Conservation (phyloP, 305 asterid genomes). For the Rubia peregrina region DNA sequence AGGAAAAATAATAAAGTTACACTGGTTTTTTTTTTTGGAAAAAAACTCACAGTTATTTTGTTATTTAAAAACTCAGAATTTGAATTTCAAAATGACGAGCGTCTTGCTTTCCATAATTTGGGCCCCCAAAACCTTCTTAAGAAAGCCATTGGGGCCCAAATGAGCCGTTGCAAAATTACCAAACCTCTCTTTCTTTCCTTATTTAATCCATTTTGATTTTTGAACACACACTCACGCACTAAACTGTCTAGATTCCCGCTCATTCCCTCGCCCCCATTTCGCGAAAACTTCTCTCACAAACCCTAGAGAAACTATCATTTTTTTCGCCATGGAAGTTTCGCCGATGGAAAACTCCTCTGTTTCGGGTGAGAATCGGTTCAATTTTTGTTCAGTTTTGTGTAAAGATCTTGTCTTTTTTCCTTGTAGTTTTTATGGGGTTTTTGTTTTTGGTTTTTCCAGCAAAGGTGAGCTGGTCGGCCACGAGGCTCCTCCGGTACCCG, state of each 20-base stretch:
- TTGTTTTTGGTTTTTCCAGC: constrained; percentile 12
- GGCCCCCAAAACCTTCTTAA: constrained; percentile 1
- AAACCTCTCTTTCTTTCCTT: neutral
- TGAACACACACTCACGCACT: constrained; percentile 7
- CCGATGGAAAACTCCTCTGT: constrained; percentile 54
- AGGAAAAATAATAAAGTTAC: no score
- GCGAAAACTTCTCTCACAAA: neutral
- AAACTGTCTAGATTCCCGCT: constrained; percentile 17
- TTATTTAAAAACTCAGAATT: neutral
- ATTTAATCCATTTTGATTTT: constrained; percentile 10
- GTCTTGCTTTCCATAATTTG: constrained; percentile 2
- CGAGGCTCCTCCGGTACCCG: constrained; percentile 79
- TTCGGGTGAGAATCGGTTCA: constrained; percentile 38
- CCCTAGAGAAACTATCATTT: neutral
- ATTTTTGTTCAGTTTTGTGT: neutral
- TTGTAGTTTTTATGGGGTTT: neutral
- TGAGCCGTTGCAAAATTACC: constrained; percentile 9
- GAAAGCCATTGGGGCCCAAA: constrained; percentile 9
- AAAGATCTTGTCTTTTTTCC: neutral
- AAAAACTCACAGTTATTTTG: neutral
- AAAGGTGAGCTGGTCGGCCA: constrained; percentile 36
- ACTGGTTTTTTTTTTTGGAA: no score
- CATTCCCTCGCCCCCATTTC: constrained; percentile 6
- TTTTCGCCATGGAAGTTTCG: constrained; percentile 41
- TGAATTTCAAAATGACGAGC: constrained; percentile 15